Evolutionary conservation across 2,329 filamentous ascomycete species (phyloP), one percentile per base, ranked within the genome.

Genomic region (Hypoxylon sp.): DNA sequence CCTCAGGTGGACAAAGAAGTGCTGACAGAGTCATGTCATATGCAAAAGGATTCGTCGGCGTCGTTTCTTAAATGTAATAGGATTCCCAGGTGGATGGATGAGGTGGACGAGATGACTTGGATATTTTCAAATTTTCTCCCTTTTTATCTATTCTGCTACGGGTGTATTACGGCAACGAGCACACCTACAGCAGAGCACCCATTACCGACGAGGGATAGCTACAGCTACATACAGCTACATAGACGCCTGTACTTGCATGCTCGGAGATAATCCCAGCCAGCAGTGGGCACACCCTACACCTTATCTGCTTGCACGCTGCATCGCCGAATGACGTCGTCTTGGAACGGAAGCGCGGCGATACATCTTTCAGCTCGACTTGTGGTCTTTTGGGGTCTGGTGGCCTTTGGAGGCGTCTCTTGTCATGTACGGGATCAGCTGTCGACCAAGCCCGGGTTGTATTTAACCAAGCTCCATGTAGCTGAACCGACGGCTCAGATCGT

Each of bases 301-400:
- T 31, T n/a, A 13, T 15, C 7, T 15, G n/a, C n/a, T 35, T 37
- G n/a, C n/a, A n/a, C 27, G 33, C 38, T n/a, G n/a, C 33, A 37
- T 37, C 13, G 27, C 26, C 26, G 15, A 54, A 58, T 60, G 58
- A 60, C 58, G 58, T 60, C 58, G 57, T 35, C 23, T 24, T 48
- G 42, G 23, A 26, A 33, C 24, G 26, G 29, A 53, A 31, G 21
- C 26, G 31, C 37, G 26, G 13, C 15, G 13, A n/a, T 11, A 17
- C 7, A 9, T 35, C n/a, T 33, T 6, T n/a, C 31, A n/a, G n/a
- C 17, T n/a, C n/a, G n/a, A n/a, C 13, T n/a, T 13, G 7, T 15
- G n/a, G 31, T 31, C 10, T 7, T 9, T 18, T 15, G 10, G 31
- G 31, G 5, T n/a, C n/a, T n/a, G n/a, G n/a, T n/a, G n/a, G n/a